Evolutionary conservation across 1,284 basidiomycete species (phyloP).

Genomic region (Exobasidium cylindrosporum): DNA sequence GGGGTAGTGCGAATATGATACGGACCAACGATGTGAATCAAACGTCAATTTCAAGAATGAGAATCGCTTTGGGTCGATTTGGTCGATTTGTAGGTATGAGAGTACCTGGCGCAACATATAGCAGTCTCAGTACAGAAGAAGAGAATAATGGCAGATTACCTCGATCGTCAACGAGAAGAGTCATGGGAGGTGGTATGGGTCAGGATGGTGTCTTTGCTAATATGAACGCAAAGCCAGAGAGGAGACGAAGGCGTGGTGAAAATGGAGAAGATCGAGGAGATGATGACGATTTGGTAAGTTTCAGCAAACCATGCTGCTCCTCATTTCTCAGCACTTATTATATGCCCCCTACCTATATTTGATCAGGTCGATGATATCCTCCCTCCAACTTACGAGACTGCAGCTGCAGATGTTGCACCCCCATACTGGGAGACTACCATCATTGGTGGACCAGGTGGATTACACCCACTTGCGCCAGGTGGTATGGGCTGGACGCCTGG

Average conservation of each 20-base stretch:
- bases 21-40: neutral
- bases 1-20: neutral
- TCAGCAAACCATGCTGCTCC: constrained; percentile 62
- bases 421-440: constrained; percentile 97
- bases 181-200: constrained; percentile 70
- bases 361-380: constrained; percentile 54
- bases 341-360: constrained; percentile 16
- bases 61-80: constrained; percentile 43
- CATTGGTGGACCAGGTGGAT: constrained; percentile 57
- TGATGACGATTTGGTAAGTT: constrained; percentile 62
- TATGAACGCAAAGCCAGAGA: constrained; percentile 80
- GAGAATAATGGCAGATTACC: constrained; percentile 12
- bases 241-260: constrained; percentile 30
- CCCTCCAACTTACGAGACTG: constrained; percentile 75
- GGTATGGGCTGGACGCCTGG: constrained; percentile 53
- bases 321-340: neutral
- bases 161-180: constrained; percentile 21
- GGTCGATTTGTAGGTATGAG: constrained; percentile 51
- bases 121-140: constrained; percentile 21
- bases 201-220: constrained; percentile 97
- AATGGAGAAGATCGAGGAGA: constrained; percentile 61
- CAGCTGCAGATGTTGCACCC: constrained; percentile 85
- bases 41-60: constrained; percentile 19
- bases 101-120: constrained; percentile 49
- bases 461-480: constrained; percentile 60